A percentile compares a stretch with the other conserved stretches of the same genome.
These are phyloP conservation scores for Xylaria sp. DNA, from an alignment of 495 filamentous ascomycete genomes.

Conservation along the genomic window DNA sequence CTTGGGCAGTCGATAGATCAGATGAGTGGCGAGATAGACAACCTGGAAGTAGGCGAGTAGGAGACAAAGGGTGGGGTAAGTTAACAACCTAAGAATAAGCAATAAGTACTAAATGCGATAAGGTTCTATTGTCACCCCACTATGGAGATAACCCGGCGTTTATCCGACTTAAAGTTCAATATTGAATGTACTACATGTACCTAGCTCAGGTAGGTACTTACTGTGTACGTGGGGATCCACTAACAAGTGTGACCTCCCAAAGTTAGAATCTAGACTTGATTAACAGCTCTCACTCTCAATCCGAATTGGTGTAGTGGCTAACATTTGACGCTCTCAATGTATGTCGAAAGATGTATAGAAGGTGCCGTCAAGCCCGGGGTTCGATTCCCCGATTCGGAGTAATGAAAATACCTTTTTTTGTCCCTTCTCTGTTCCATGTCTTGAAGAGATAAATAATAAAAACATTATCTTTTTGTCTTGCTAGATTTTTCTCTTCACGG, in stretches of 20 bases:
- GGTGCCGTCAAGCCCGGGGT: slow-evolving; percentile 46
- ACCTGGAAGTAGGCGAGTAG: not conserved
- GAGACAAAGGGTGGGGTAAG: slow-evolving; percentile 17
- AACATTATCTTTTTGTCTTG: not conserved
- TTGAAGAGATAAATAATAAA: no score
- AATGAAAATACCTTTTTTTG: not conserved
- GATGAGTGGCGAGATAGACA: not conserved
- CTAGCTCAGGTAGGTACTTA: no score
- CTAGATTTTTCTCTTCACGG: no score
- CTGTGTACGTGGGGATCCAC: not conserved
- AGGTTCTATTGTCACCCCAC: not conserved
- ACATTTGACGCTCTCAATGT: slow-evolving; percentile 47
- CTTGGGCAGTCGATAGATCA: not conserved
- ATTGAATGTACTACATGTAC: no score
- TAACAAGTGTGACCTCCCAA: not conserved
- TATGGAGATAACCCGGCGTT: not conserved
- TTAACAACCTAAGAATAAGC: no score
- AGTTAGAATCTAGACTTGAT: not conserved
- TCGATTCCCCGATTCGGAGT: slow-evolving; percentile 50
- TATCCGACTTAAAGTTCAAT: not conserved
- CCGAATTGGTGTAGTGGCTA: slow-evolving; percentile 49
- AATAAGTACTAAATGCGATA: slow-evolving; percentile 3
- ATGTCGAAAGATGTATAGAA: not conserved
- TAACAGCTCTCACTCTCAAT: not conserved
- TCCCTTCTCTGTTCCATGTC: not conserved